Percentiles rank a stretch among this genome's conserved stretches.
Evolutionary conservation across 1,284 basidiomycete genomes (phyloP).

Genomic region (Cutaneotrichosporon cavernicola): DNA sequence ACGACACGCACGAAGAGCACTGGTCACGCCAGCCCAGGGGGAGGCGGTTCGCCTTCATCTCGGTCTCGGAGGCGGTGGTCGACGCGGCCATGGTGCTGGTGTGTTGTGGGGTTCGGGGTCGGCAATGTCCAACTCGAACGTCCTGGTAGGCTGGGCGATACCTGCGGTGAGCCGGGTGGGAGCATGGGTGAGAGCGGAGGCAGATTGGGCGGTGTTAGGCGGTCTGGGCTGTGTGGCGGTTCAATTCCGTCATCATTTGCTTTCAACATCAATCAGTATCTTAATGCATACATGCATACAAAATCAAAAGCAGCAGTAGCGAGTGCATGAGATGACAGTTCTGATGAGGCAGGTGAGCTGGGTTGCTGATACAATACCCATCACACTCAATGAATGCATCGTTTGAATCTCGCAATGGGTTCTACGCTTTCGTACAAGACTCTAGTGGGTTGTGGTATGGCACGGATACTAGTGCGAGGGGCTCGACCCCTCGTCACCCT

Average conservation of each 20-base stretch:
- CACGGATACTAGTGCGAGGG: constrained; percentile 15
- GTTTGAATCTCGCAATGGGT: background rate
- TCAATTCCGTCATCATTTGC: background rate
- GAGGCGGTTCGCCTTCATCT: constrained; percentile 72
- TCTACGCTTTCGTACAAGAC: background rate
- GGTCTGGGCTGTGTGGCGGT: constrained; percentile 2
- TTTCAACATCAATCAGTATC: too few species aligned
- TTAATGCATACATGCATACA: background rate
- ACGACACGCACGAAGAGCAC: constrained; percentile 74
- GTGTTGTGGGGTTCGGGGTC: background rate
- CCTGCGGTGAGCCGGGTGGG: background rate
- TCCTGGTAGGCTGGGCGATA: constrained; percentile 4
- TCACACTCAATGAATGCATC: background rate
- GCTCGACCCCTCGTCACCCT: constrained; percentile 27
- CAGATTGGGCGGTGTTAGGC: constrained; percentile 6
- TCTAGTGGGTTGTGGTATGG: background rate
- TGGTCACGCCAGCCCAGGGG: constrained; percentile 84
- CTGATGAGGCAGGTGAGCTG: too few species aligned
- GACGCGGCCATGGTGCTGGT: constrained; percentile 61
- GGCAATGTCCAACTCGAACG: constrained; percentile 8
- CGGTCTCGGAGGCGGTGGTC: constrained; percentile 76
- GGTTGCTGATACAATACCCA: too few species aligned
- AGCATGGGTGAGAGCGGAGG: background rate
- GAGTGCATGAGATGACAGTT: too few species aligned
- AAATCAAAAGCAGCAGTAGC: too few species aligned